Conservation (phyloP, 352 stramenopile genomes). For the Phytopythium aichiense region DNA sequence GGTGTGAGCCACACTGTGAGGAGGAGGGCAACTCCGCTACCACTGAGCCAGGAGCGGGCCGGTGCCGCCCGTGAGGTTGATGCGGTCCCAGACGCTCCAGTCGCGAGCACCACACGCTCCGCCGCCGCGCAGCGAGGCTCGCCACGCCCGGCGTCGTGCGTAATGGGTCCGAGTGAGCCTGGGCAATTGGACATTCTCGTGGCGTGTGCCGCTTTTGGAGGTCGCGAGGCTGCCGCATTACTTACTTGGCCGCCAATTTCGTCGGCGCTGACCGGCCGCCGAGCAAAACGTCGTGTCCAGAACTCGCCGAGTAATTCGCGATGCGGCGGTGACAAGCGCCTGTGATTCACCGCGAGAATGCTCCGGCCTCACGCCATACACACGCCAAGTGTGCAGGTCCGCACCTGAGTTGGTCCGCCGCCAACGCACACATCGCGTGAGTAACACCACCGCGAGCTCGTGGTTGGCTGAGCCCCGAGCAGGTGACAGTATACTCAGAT, state of each 20-base stretch:
- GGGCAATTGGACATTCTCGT: neutral
- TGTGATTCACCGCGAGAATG: neutral
- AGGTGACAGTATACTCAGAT: neutral
- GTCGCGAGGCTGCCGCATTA: neutral
- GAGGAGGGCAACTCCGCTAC: neutral
- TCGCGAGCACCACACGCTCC: neutral
- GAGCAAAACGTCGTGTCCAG: neutral
- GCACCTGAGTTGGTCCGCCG: neutral
- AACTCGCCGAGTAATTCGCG: neutral
- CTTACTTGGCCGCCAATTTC: slow-evolving; percentile 4
- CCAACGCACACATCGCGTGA: slow-evolving; percentile 3
- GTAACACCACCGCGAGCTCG: slow-evolving; percentile 19
- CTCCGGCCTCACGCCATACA: neutral
- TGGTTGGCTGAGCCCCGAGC: slow-evolving; percentile 2
- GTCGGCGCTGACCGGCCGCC: slow-evolving; percentile 5
- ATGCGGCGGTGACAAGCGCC: no score
- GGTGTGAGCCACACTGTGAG: neutral
- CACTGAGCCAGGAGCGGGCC: neutral
- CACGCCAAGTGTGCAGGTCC: neutral
- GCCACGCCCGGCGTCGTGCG: neutral
- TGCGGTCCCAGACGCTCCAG: neutral
- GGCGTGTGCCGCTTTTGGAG: neutral
- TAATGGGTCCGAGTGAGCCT: slow-evolving; percentile 1
- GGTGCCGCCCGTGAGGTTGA: neutral
- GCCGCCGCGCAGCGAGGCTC: no score